phyloP scores from a whole-genome alignment of 768 basidiomycete genomes.

The Phanerodontia chrysosporium region DNA sequence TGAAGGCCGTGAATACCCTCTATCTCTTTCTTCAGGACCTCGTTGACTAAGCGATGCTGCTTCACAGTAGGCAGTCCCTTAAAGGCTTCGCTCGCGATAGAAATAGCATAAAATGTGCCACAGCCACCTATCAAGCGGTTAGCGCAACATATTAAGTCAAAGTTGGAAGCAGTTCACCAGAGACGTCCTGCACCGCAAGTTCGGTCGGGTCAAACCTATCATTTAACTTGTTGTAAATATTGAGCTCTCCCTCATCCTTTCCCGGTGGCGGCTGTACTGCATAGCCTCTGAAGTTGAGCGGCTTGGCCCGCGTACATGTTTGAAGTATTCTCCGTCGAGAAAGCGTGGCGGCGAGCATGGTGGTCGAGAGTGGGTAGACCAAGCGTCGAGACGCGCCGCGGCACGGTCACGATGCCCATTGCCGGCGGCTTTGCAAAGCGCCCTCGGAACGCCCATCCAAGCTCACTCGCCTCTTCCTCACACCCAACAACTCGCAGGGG shows the following conservation, averaged over 20 bases:
- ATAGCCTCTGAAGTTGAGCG: slow-evolving; percentile 11
- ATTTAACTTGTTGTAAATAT: slow-evolving; percentile 68
- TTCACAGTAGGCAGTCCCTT: slow-evolving; percentile 83
- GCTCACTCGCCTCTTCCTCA: not conserved
- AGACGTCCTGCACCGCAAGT: slow-evolving; percentile 90
- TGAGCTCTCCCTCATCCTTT: slow-evolving; percentile 59
- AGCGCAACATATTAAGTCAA: too few species aligned
- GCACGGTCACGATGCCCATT: not conserved
- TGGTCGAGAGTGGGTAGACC: slow-evolving; percentile 4
- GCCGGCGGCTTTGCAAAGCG: not conserved
- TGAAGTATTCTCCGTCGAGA: slow-evolving; percentile 19
- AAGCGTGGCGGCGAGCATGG: slow-evolving; percentile 23
- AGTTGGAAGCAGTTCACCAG: slow-evolving; percentile 68
- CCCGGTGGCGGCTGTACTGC: slow-evolving; percentile 13
- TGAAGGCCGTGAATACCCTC: slow-evolving; percentile 91
- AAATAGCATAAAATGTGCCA: slow-evolving; percentile 94
- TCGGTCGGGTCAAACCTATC: slow-evolving; percentile 74
- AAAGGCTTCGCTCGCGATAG: slow-evolving; percentile 81
- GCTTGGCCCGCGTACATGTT: not conserved
- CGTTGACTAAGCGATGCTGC: slow-evolving; percentile 89
- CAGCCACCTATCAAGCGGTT: slow-evolving; percentile 78
- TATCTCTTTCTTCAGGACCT: slow-evolving; percentile 84
- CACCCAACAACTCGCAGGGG: not conserved
- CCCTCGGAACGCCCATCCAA: not conserved
- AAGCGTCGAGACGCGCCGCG: slow-evolving; percentile 1